Conservation (phyloP, 2,329 filamentous ascomycete species). For the Ophiocordyceps camponoti-floridani region DNA sequence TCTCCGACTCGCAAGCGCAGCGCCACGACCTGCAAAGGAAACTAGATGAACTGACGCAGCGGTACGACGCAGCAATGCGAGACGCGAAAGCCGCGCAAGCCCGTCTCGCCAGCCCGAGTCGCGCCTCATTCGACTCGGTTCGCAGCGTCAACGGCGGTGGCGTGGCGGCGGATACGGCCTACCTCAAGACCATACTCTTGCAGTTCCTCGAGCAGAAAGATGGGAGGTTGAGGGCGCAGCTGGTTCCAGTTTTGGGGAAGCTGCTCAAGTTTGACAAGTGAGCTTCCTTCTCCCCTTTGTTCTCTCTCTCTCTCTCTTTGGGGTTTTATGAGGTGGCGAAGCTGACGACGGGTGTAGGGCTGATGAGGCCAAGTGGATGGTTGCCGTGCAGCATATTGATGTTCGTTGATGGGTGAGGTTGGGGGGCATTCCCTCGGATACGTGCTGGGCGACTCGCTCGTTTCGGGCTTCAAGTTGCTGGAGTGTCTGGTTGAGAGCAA, state of each 20-base stretch:
- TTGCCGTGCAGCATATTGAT: slow-evolving; percentile 43
- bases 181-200: slow-evolving; percentile 65
- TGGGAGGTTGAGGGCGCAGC: slow-evolving; percentile 54
- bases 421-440: too few species aligned
- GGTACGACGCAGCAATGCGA: slow-evolving; percentile 66
- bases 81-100: slow-evolving; percentile 36
- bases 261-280: slow-evolving; percentile 61
- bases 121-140: slow-evolving; percentile 20
- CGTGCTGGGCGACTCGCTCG: too few species aligned
- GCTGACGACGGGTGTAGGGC: slow-evolving; percentile 15
- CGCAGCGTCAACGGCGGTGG: slow-evolving; percentile 14
- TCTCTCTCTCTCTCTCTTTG: background rate
- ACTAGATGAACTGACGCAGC: slow-evolving; percentile 59
- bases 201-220: slow-evolving; percentile 73
- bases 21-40: slow-evolving; percentile 55
- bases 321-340: background rate
- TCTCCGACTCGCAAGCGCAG: slow-evolving; percentile 69
- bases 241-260: slow-evolving; percentile 63
- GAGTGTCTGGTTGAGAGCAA: too few species aligned
- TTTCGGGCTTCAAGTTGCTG: too few species aligned
- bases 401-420: slow-evolving; percentile 9
- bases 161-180: slow-evolving; percentile 31
- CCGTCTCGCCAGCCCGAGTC: slow-evolving; percentile 24
- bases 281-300: slow-evolving; percentile 15
- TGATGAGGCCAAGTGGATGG: slow-evolving; percentile 77